Base-by-base conservation (phyloP, 2,329 filamentous ascomycete genomes). In the Albophoma yamanashiensis region DNA sequence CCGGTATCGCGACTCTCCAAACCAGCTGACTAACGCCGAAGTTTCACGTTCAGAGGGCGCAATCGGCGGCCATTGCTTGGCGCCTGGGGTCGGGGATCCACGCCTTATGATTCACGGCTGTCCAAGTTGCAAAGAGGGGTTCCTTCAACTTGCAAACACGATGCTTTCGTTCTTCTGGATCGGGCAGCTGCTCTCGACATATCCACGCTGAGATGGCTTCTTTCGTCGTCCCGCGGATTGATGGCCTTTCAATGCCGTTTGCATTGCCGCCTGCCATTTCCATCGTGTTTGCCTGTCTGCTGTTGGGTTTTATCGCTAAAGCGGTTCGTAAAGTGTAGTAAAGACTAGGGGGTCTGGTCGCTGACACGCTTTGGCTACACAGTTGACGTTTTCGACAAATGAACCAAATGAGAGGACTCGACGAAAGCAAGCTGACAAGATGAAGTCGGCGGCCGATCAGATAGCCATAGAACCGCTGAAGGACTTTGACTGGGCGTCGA, bases 401-500 rank as follows among this genome's bases (percentile, higher is more conserved):
- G 12, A 3, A 8, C 9, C 5, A 20, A 17, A 52, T 34, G 50
- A 17, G 12, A 22, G 31, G n/a, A 4, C 22, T 11, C 34, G 20
- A 22, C 7, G 0, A 6, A 25, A 14, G n/a, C 8, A 12, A 4
- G 38, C n/a, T 31, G 25, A 22, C 11, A 5, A 31, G 3, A 31
- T 31, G 27, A 52, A 43, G 43, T 25, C 45, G 9, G 8, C 20
- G 9, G 31, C 27, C 9, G 17, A 4, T 34, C 31, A 4, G 8
- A 1, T 42, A 11, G 36, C 12, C 25, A 67, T 71, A 22, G 62
- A 69, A 45, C 67, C 69, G 14, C 61, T 70, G 2, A 9, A 60
- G 4, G 64, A 68, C 5, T 76, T 79, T 60, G 69, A 79, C 62
- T 80, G 78, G 75, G 67, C 71, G 43, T 61, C 65, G 1, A 70